These are phyloP conservation scores for Rhodamnia rubescens DNA, from an alignment of 345 rosid genomes.

Conservation along the genomic window DNA sequence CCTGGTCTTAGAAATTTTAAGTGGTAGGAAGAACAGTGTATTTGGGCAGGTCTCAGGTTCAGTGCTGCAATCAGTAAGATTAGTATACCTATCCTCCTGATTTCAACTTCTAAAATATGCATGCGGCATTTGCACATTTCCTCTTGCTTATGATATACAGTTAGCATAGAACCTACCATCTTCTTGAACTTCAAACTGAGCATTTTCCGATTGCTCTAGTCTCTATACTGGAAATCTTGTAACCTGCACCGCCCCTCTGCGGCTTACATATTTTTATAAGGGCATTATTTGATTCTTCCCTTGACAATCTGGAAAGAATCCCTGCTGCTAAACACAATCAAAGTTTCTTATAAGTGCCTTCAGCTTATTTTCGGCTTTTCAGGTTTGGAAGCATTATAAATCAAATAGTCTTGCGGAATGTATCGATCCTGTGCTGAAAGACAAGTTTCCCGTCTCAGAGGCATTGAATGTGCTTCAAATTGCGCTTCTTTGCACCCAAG, in stretches of 20 bases:
- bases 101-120: neutral
- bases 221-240: neutral
- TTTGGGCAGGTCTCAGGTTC: neutral
- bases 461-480: slow-evolving; percentile 1
- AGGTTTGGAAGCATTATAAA: slow-evolving; percentile 6
- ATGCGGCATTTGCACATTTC: neutral
- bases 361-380: neutral
- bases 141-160: neutral
- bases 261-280: neutral
- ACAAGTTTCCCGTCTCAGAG: neutral
- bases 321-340: neutral
- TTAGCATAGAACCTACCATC: neutral
- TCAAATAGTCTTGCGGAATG: neutral
- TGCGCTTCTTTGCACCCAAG: slow-evolving; percentile 12
- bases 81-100: neutral
- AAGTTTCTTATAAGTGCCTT: neutral
- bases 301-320: neutral
- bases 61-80: neutral
- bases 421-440: neutral
- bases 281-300: neutral
- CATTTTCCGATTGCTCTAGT: neutral
- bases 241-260: neutral
- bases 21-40: slow-evolving; percentile 2
- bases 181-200: neutral
- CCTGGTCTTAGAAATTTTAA: slow-evolving; percentile 5